Percentiles rank a stretch among this genome's conserved stretches.
Evolutionary conservation across 257 asterid genomes (phyloP).

Genomic region (Solanum rostratum): DNA sequence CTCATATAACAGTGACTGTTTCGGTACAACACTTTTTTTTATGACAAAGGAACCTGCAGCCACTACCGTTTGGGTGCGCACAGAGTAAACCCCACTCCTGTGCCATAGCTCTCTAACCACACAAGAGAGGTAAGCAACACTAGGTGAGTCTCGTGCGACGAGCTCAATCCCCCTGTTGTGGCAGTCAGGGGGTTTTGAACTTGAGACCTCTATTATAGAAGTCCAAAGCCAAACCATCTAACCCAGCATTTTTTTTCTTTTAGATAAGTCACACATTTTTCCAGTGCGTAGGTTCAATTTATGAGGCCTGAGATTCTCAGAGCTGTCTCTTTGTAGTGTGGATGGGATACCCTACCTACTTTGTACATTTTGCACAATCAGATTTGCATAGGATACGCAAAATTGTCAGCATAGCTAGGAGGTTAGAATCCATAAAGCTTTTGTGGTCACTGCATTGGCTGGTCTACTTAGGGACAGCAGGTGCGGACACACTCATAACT

Average conservation of each 20-base stretch:
- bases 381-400: neutral
- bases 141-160: too few relatives aligned
- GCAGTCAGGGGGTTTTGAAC: neutral
- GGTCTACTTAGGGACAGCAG: too few relatives aligned
- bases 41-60: too few relatives aligned
- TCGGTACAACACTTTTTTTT: neutral
- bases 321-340: neutral
- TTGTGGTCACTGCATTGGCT: neutral
- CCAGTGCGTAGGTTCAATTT: neutral
- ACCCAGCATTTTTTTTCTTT: neutral
- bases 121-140: neutral
- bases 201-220: neutral
- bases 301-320: neutral
- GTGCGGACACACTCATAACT: neutral
- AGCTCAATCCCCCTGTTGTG: too few relatives aligned
- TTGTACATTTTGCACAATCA: neutral
- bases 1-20: neutral
- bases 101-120: neutral
- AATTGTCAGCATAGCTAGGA: neutral
- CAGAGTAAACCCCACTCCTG: too few relatives aligned
- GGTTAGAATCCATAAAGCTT: neutral
- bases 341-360: neutral
- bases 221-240: neutral
- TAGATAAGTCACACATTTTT: neutral
- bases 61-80: too few relatives aligned